A percentile compares a stretch with the other conserved stretches of the same genome.
phyloP scores from a whole-genome alignment of 495 filamentous ascomycete genomes.

The Penicillium alfredii region DNA sequence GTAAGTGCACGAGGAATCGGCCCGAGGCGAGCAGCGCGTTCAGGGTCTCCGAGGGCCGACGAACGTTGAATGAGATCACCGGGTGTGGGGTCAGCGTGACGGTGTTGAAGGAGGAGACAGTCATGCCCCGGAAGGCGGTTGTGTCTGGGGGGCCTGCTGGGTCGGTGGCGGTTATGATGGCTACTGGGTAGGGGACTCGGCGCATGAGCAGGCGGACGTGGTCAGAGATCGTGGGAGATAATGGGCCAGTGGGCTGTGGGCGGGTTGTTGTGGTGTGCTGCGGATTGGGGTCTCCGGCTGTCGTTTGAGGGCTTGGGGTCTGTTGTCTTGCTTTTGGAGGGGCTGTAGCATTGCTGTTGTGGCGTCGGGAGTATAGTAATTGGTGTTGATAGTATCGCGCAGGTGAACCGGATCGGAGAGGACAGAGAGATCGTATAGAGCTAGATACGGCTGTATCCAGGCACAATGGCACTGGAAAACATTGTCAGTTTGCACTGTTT shows the following conservation, averaged over 20 bases:
- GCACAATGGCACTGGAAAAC: background rate
- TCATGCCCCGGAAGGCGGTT: conserved; percentile 54
- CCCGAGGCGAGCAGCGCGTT: conserved; percentile 49
- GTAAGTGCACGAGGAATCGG: conserved; percentile 41
- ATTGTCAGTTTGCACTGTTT: background rate
- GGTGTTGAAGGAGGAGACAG: conserved; percentile 78
- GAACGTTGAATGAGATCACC: conserved; percentile 74
- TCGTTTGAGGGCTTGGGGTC: background rate
- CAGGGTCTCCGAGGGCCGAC: conserved; percentile 64
- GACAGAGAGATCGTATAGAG: background rate
- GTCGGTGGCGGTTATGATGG: conserved; percentile 56
- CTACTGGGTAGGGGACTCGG: conserved; percentile 63
- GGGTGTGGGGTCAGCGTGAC: conserved; percentile 62
- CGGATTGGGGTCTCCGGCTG: too few relatives aligned
- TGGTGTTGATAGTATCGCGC: conserved; percentile 3
- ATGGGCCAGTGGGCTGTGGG: background rate
- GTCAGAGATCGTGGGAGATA: conserved; percentile 25
- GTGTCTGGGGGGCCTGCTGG: conserved; percentile 16
- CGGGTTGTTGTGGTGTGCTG: background rate
- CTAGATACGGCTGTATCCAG: background rate
- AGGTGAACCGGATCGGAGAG: conserved; percentile 3
- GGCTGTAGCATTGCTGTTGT: conserved; percentile 15
- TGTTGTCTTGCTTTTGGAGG: background rate
- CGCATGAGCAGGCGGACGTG: conserved; percentile 62
- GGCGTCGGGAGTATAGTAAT: conserved; percentile 8